These are phyloP conservation scores for Athelia psychrophila DNA, from an alignment of 1,284 basidiomycete species.

Conservation along the genomic window DNA sequence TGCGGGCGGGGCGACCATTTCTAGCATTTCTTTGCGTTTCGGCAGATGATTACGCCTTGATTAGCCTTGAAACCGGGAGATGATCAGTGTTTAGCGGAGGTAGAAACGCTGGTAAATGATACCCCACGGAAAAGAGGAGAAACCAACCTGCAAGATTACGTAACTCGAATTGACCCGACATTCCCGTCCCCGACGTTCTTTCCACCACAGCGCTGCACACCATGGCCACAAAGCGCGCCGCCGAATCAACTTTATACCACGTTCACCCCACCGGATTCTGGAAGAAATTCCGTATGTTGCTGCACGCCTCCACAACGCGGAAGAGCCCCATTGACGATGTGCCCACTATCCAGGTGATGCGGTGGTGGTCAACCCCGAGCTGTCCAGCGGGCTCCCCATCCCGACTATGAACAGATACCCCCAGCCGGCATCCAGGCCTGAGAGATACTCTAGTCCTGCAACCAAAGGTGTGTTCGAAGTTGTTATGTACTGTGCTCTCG, in stretches of 20 bases:
- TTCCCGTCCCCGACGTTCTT: not conserved
- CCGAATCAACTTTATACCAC: slow-evolving; percentile 87
- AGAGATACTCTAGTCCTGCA: slow-evolving; percentile 83
- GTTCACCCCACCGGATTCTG: slow-evolving; percentile 86
- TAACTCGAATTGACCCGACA: not conserved
- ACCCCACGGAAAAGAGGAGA: too few species aligned
- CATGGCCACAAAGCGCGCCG: slow-evolving; percentile 73
- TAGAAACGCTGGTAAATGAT: too few species aligned
- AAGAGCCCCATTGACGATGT: not conserved
- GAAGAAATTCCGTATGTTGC: slow-evolving; percentile 88
- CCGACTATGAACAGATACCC: slow-evolving; percentile 76
- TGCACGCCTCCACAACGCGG: not conserved
- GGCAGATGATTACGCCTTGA: not conserved
- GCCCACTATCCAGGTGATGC: slow-evolving; percentile 56
- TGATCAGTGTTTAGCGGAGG: too few species aligned
- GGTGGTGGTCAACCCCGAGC: slow-evolving; percentile 82
- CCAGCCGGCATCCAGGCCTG: slow-evolving; percentile 83
- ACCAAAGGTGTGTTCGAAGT: slow-evolving; percentile 68
- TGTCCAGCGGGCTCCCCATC: slow-evolving; percentile 89
- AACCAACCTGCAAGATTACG: too few species aligned
- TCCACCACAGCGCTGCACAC: not conserved
- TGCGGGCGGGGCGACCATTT: too few species aligned
- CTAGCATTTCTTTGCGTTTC: too few species aligned
- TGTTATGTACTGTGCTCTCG: slow-evolving; percentile 6
- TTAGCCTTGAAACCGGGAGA: too few species aligned